Evolutionary conservation across 2,329 filamentous ascomycete genomes (phyloP).

Genomic region (Aureobasidium pullulans): DNA sequence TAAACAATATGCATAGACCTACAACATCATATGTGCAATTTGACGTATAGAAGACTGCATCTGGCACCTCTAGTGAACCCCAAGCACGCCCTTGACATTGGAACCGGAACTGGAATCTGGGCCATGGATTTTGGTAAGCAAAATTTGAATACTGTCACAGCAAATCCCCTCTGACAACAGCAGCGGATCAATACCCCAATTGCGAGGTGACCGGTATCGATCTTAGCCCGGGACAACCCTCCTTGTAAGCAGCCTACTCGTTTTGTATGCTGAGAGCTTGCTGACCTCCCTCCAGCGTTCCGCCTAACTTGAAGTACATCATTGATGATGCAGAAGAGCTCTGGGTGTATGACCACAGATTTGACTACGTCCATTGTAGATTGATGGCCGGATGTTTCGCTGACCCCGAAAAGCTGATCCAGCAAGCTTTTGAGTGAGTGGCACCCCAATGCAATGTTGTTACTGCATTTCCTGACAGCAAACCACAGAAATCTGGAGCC

Average conservation of each 20-base stretch:
- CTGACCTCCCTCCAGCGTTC: conserved; percentile 32
- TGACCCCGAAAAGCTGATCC: conserved; percentile 45
- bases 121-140: conserved; percentile 44
- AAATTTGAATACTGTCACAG: neutral
- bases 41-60: conserved; percentile 40
- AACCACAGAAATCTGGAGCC: conserved; percentile 36
- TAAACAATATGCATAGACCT: conserved; percentile 19
- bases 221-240: conserved; percentile 44
- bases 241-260: conserved; percentile 24
- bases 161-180: neutral
- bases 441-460: neutral
- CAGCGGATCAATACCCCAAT: conserved; percentile 35
- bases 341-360: conserved; percentile 48
- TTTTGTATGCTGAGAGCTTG: neutral
- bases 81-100: conserved; percentile 42
- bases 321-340: conserved; percentile 56
- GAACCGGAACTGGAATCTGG: conserved; percentile 51
- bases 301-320: conserved; percentile 54
- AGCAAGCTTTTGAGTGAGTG: conserved; percentile 40
- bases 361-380: conserved; percentile 51
- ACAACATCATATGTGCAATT: conserved; percentile 41
- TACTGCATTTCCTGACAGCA: conserved; percentile 14
- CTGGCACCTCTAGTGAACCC: conserved; percentile 38
- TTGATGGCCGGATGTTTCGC: conserved; percentile 45
- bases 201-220: conserved; percentile 40